A percentile compares a stretch with the other conserved stretches of the same genome.
Evolutionary conservation across 1,139 yeast genomes (phyloP).

Genomic region (Sugiyamaella japonica): DNA sequence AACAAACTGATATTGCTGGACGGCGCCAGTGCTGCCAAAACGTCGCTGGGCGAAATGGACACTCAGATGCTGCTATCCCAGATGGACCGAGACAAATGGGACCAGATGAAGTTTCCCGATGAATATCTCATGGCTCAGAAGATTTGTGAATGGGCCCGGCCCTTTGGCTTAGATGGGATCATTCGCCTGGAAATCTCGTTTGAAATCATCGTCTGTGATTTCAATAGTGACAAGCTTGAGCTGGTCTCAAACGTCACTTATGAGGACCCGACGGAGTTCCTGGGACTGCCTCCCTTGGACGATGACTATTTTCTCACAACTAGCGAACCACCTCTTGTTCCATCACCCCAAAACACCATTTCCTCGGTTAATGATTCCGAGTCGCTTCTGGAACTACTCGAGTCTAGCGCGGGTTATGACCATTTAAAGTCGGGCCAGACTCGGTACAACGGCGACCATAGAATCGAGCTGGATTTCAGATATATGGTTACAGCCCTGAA

Average conservation of each 20-base stretch:
- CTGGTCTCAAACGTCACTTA: constrained; percentile 48
- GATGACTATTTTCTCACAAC: constrained; percentile 14
- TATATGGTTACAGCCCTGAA: constrained; percentile 53
- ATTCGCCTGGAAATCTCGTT: constrained; percentile 57
- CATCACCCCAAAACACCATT: neutral
- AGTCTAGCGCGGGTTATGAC: constrained; percentile 45
- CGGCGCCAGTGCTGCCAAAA: constrained; percentile 62
- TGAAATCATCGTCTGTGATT: constrained; percentile 57
- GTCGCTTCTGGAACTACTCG: constrained; percentile 14
- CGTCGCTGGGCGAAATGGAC: constrained; percentile 54
- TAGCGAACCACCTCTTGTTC: neutral
- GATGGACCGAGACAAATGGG: constrained; percentile 29
- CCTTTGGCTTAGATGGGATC: constrained; percentile 52
- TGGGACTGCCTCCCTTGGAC: constrained; percentile 40
- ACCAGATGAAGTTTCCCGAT: neutral
- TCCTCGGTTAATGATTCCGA: neutral
- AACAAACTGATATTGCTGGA: constrained; percentile 49
- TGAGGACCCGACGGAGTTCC: constrained; percentile 31
- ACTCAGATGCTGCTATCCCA: constrained; percentile 50
- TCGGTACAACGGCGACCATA: constrained; percentile 48
- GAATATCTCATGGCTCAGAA: constrained; percentile 28
- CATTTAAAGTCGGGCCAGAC: constrained; percentile 46
- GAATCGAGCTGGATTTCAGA: constrained; percentile 52
- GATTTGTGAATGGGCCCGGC: constrained; percentile 54
- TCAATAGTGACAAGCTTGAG: constrained; percentile 44